Percentiles rank a stretch among this genome's conserved stretches.
Evolutionary conservation across 768 basidiomycete species (phyloP).

Genomic region (Mycena sanguinolenta): DNA sequence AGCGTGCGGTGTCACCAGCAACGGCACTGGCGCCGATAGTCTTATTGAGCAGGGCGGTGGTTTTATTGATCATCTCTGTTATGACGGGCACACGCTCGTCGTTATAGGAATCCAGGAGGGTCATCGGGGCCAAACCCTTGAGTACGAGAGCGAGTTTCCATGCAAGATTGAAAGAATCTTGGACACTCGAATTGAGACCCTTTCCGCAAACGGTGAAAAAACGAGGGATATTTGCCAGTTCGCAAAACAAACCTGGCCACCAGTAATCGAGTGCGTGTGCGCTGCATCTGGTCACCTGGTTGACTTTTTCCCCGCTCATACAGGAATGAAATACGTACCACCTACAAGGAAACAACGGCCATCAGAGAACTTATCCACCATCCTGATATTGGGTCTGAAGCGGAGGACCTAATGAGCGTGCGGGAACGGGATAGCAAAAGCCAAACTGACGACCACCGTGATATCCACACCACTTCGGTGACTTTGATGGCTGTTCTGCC

Average conservation of each 20-base stretch:
- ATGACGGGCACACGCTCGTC: constrained; percentile 48
- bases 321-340: constrained; percentile 40
- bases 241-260: constrained; percentile 37
- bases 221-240: constrained; percentile 25
- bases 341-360: constrained; percentile 58
- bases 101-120: constrained; percentile 43
- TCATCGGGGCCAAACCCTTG: constrained; percentile 29
- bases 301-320: too few relatives aligned
- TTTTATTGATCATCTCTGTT: constrained; percentile 42
- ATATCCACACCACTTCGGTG: not conserved
- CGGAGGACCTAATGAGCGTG: not conserved
- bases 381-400: constrained; percentile 32
- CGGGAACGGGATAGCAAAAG: not conserved
- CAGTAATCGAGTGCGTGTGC: constrained; percentile 36
- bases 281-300: constrained; percentile 39
- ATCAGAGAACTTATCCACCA: constrained; percentile 51
- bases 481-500: constrained; percentile 3
- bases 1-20: constrained; percentile 27
- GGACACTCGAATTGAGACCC: not conserved
- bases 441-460: constrained; percentile 6
- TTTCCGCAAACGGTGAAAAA: not conserved
- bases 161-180: constrained; percentile 41
- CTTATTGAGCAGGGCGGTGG: not conserved
- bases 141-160: constrained; percentile 47
- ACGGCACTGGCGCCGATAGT: not conserved